These are phyloP conservation scores for Sclerotiophoma versabilis DNA, from an alignment of 2,329 filamentous ascomycete species.

Conservation along the genomic window DNA sequence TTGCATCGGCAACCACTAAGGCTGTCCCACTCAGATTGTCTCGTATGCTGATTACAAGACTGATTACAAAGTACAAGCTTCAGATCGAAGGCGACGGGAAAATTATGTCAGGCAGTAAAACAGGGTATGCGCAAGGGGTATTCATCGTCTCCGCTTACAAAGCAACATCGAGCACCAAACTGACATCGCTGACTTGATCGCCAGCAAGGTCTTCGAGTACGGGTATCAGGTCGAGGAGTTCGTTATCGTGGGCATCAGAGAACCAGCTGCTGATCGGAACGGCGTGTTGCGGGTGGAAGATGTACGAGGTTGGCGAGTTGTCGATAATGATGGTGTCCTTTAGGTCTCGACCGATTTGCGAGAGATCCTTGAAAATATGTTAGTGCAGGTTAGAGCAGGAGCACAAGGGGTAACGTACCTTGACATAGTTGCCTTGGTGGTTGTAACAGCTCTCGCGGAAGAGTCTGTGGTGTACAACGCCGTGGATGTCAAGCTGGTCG, in stretches of 20 bases:
- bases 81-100: conserved; percentile 27
- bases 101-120: conserved; percentile 31
- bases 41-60: conserved; percentile 46
- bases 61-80: conserved; percentile 50
- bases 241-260: conserved; percentile 98
- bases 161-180: conserved; percentile 91
- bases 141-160: conserved; percentile 56
- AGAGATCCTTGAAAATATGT: conserved; percentile 72
- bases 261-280: conserved; percentile 99
- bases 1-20: not conserved
- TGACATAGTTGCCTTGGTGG: conserved; percentile 99
- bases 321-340: conserved; percentile 99
- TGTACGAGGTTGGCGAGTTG: conserved; percentile 98
- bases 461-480: conserved; percentile 92
- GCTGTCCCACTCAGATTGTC: conserved; percentile 16
- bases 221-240: conserved; percentile 94
- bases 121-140: conserved; percentile 36
- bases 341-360: conserved; percentile 92
- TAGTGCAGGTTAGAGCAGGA: not conserved
- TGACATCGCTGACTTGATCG: conserved; percentile 90
- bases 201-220: conserved; percentile 96
- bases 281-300: conserved; percentile 98
- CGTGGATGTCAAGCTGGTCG: conserved; percentile 96
- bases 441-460: conserved; percentile 99
- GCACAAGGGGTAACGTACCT: conserved; percentile 56